Conservation (phyloP, 768 basidiomycete genomes). For the Tricholoma flavovirens region DNA sequence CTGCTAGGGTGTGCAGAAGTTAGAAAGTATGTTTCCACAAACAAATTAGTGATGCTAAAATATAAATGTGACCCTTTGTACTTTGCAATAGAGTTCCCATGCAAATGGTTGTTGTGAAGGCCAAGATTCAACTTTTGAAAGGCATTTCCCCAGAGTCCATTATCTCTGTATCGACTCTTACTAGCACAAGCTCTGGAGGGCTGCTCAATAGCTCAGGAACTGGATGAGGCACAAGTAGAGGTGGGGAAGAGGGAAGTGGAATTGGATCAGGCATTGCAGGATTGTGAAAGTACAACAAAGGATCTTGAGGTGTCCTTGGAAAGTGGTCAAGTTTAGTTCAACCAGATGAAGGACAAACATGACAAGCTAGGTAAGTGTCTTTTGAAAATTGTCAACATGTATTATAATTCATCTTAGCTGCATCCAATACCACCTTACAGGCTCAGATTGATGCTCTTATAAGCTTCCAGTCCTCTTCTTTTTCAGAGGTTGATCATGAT, state of each 20-base stretch:
- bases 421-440: slow-evolving; percentile 43
- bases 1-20: too few species aligned
- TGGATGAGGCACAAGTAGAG: slow-evolving; percentile 68
- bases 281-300: slow-evolving; percentile 56
- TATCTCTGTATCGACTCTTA: slow-evolving; percentile 59
- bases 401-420: slow-evolving; percentile 28
- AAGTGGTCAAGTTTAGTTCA: slow-evolving; percentile 49
- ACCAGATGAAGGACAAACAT: slow-evolving; percentile 52
- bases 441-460: slow-evolving; percentile 51
- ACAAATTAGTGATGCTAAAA: too few species aligned
- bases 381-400: slow-evolving; percentile 10
- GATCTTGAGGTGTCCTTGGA: slow-evolving; percentile 54
- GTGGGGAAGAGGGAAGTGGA: slow-evolving; percentile 72
- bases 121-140: too few species aligned
- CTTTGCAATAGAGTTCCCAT: too few species aligned
- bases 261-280: slow-evolving; percentile 78
- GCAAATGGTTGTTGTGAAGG: too few species aligned
- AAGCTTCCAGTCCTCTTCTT: slow-evolving; percentile 56
- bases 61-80: too few species aligned
- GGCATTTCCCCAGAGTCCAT: too few species aligned
- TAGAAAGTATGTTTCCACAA: too few species aligned
- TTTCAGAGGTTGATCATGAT: slow-evolving; percentile 55
- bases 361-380: slow-evolving; percentile 52
- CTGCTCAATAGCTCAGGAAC: slow-evolving; percentile 53
- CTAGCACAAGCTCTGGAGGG: slow-evolving; percentile 50